Percentiles rank a stretch among this genome's conserved stretches.
Conservation (phyloP, 1,284 basidiomycete species). For the Trichosporon ovoides region DNA sequence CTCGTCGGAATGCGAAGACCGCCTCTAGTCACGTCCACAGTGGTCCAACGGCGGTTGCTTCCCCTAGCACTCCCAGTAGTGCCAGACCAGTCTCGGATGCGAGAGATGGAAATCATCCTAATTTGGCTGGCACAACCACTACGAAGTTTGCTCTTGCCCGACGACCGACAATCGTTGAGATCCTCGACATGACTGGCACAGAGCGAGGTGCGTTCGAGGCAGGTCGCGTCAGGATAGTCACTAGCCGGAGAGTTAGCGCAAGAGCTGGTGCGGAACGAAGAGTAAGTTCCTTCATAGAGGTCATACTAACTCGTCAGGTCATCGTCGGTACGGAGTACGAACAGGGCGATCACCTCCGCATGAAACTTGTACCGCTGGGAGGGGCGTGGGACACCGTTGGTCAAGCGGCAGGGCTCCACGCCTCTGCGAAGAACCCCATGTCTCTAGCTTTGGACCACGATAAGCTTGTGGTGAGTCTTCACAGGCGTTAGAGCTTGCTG, state of each 20-base stretch:
- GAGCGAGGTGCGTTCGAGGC: slow-evolving; percentile 36
- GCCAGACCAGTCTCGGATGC: not conserved
- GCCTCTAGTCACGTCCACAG: not conserved
- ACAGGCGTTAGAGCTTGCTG: not conserved
- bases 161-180: slow-evolving; percentile 25
- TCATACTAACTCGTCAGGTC: slow-evolving; percentile 5
- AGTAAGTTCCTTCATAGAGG: slow-evolving; percentile 25
- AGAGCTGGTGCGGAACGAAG: slow-evolving; percentile 44
- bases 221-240: slow-evolving; percentile 37
- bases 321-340: slow-evolving; percentile 15
- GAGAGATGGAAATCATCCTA: not conserved
- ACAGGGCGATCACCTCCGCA: slow-evolving; percentile 12
- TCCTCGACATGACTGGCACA: slow-evolving; percentile 30
- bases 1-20: not conserved
- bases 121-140: slow-evolving; percentile 6
- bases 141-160: slow-evolving; percentile 15
- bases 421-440: slow-evolving; percentile 38
- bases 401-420: slow-evolving; percentile 22
- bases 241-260: slow-evolving; percentile 45
- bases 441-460: slow-evolving; percentile 38
- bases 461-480: slow-evolving; percentile 33
- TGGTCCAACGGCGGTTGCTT: not conserved
- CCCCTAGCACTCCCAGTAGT: not conserved
- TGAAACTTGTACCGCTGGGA: slow-evolving; percentile 23
- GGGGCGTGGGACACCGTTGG: slow-evolving; percentile 31